A percentile compares a stretch with the other conserved stretches of the same genome.
Evolutionary conservation across 2,329 filamentous ascomycete genomes (phyloP).

Genomic region (Acarospora socialis): DNA sequence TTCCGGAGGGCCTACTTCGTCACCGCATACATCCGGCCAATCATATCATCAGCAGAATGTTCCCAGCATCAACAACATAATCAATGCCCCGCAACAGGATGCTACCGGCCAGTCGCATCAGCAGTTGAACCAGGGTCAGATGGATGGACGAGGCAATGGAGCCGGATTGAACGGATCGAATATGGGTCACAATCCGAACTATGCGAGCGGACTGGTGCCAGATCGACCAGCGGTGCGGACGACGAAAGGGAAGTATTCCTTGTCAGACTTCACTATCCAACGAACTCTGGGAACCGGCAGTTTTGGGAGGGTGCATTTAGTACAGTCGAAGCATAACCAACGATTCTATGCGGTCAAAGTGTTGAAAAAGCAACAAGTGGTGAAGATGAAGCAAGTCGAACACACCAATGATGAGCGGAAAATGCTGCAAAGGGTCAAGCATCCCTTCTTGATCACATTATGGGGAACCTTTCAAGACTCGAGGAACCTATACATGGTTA

Average conservation of each 20-base stretch:
- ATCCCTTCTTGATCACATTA: constrained; percentile 91
- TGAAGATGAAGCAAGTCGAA: constrained; percentile 99
- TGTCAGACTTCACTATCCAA: constrained; percentile 78
- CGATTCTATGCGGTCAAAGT: constrained; percentile 98
- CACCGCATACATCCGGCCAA: constrained; percentile 32
- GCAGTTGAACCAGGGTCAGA: constrained; percentile 12
- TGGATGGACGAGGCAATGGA: constrained; percentile 8
- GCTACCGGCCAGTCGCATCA: constrained; percentile 26
- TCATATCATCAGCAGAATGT: constrained; percentile 43
- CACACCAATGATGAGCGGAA: constrained; percentile 95
- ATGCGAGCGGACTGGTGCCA: constrained; percentile 15
- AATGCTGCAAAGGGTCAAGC: constrained; percentile 94
- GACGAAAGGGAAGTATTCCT: constrained; percentile 95
- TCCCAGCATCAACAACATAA: constrained; percentile 71
- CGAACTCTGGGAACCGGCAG: constrained; percentile 91
- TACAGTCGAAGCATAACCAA: constrained; percentile 96
- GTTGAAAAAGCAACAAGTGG: constrained; percentile 93
- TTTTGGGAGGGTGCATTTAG: constrained; percentile 90
- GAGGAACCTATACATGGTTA: constrained; percentile 98
- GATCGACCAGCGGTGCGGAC: constrained; percentile 23
- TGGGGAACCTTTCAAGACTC: constrained; percentile 98
- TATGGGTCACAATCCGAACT: constrained; percentile 22
- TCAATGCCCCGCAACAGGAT: constrained; percentile 48
- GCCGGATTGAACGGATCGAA: constrained; percentile 9
- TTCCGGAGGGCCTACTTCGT: constrained; percentile 19